Conservation (phyloP, 805 yeast species). For the Schwanniomyces yamadae region DNA sequence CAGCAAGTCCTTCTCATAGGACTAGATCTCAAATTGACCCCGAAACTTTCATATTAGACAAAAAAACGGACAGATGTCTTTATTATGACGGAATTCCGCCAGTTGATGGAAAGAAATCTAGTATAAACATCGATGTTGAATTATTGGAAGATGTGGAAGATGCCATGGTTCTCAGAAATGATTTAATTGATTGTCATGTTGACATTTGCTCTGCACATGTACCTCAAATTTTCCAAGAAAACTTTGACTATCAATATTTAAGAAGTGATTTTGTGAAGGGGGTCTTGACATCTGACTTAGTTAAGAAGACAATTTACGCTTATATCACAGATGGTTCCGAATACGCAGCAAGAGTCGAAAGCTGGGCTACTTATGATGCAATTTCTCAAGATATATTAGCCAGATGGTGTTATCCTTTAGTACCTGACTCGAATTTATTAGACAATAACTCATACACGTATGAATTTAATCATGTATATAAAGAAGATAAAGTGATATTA, state of each 20-base stretch:
- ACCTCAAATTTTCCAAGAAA: slow-evolving; percentile 93
- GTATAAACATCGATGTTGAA: slow-evolving; percentile 76
- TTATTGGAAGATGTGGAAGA: slow-evolving; percentile 67
- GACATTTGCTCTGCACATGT: slow-evolving; percentile 94
- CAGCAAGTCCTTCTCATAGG: slow-evolving; percentile 81
- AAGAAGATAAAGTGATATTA: slow-evolving; percentile 81
- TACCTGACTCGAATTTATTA: slow-evolving; percentile 78
- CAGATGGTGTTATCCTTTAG: slow-evolving; percentile 90
- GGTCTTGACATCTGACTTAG: slow-evolving; percentile 82
- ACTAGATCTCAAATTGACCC: slow-evolving; percentile 80
- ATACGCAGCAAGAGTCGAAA: slow-evolving; percentile 94
- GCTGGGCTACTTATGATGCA: slow-evolving; percentile 91
- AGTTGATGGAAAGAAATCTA: slow-evolving; percentile 31
- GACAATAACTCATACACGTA: slow-evolving; percentile 73
- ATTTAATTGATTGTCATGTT: slow-evolving; percentile 92
- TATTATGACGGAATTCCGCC: slow-evolving; percentile 80
- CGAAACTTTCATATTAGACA: slow-evolving; percentile 81
- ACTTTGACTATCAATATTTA: slow-evolving; percentile 87
- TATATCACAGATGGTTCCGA: slow-evolving; percentile 71
- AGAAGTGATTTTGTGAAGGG: slow-evolving; percentile 89
- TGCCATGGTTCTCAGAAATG: slow-evolving; percentile 82
- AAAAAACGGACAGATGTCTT: slow-evolving; percentile 69
- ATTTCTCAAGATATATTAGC: slow-evolving; percentile 86
- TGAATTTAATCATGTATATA: slow-evolving; percentile 83
- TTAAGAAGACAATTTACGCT: slow-evolving; percentile 88